These are phyloP conservation scores for Fraxinus paxiana DNA, from an alignment of 305 asterid genomes.

Conservation along the genomic window DNA sequence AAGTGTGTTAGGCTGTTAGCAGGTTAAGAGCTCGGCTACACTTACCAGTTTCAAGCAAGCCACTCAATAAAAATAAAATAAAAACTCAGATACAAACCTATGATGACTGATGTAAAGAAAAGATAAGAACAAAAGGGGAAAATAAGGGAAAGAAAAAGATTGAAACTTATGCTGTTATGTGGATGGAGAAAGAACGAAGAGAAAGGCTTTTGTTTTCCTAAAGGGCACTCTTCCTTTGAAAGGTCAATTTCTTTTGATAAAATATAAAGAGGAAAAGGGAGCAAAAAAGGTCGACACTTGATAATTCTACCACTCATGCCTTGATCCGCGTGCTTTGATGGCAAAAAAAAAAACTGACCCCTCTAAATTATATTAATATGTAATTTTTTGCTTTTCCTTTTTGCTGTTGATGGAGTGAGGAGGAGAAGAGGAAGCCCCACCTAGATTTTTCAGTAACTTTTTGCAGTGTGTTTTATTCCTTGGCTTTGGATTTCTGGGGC, in stretches of 20 bases:
- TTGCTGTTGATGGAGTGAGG: constrained; percentile 39
- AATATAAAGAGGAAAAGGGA: constrained; percentile 12
- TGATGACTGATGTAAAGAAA: background rate
- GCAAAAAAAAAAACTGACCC: constrained; percentile 45
- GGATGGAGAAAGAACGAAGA: constrained; percentile 47
- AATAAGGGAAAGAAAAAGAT: constrained; percentile 12
- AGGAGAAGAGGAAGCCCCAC: constrained; percentile 62
- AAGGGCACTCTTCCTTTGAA: constrained; percentile 57
- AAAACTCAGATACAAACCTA: background rate
- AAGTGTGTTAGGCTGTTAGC: constrained; percentile 24
- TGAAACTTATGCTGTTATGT: constrained; percentile 31
- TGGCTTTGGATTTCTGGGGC: constrained; percentile 77
- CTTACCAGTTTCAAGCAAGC: constrained; percentile 17
- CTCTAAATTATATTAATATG: constrained; percentile 34
- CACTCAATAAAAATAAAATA: background rate
- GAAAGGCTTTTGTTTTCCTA: constrained; percentile 30
- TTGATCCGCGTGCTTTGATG: constrained; percentile 84
- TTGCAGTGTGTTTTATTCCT: constrained; percentile 67
- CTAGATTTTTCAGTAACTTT: constrained; percentile 58
- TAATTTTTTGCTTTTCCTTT: constrained; percentile 33
- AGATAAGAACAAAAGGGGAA: constrained; percentile 6
- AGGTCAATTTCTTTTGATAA: constrained; percentile 75
- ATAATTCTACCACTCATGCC: constrained; percentile 77
- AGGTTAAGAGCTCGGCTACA: constrained; percentile 52
- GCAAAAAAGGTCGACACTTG: constrained; percentile 38